Evolutionary conservation across 2,329 filamentous ascomycete genomes (phyloP).

Genomic region (Trichoderma breve): DNA sequence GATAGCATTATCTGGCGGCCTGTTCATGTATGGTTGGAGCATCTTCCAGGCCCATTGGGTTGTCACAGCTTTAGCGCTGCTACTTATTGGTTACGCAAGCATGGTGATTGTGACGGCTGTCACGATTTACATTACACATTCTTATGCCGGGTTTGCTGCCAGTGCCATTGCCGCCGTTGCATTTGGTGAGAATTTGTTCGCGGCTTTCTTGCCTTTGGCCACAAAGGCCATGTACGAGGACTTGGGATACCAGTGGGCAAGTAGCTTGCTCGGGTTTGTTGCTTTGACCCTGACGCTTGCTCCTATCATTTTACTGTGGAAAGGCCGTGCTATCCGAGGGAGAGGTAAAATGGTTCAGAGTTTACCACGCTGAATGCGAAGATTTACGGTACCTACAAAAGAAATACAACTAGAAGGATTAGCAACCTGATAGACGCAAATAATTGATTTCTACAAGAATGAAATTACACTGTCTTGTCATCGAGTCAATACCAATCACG

Average conservation of each 20-base stretch:
- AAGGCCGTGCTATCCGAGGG: not conserved
- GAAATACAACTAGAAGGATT: not conserved
- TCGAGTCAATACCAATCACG: not conserved
- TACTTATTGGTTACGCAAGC: not conserved
- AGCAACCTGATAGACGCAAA: not conserved
- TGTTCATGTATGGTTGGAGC: slow-evolving; percentile 2
- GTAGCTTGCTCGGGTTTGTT: not conserved
- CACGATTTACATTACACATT: not conserved
- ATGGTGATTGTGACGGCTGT: not conserved
- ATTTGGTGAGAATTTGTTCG: not conserved
- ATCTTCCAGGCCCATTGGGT: not conserved
- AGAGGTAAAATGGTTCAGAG: not conserved
- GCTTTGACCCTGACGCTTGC: not conserved
- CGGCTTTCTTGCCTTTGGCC: not conserved
- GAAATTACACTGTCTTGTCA: not conserved
- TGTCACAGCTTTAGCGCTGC: not conserved
- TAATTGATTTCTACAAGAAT: not conserved
- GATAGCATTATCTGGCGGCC: not conserved
- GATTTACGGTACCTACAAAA: not conserved
- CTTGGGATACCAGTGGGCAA: not conserved
- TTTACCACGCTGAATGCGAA: not conserved
- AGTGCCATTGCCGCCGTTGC: not conserved
- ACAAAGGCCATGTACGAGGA: not conserved
- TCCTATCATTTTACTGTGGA: not conserved
- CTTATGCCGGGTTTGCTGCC: not conserved